Evolutionary conservation across 2,329 filamentous ascomycete species (phyloP).

Genomic region (Ophiocordyceps australis): DNA sequence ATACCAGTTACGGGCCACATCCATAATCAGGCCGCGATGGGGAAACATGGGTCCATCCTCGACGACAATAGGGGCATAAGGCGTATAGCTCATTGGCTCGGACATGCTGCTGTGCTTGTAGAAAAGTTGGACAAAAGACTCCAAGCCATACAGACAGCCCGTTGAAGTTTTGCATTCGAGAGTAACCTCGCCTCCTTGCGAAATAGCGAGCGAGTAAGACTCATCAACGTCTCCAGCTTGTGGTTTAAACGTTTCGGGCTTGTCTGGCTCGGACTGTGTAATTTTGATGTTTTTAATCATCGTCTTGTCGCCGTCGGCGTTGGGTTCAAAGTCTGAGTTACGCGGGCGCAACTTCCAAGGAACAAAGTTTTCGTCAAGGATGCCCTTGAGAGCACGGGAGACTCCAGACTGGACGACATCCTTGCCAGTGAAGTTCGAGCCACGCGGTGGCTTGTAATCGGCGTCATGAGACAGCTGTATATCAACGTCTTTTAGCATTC

Average conservation of each 20-base stretch:
- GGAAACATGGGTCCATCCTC: slow-evolving; percentile 53
- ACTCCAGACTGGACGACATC: slow-evolving; percentile 37
- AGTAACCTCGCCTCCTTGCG: slow-evolving; percentile 34
- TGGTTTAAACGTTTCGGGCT: slow-evolving; percentile 36
- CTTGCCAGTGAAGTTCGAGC: slow-evolving; percentile 24
- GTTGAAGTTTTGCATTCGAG: slow-evolving; percentile 48
- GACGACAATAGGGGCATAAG: slow-evolving; percentile 51
- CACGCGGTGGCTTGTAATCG: slow-evolving; percentile 20
- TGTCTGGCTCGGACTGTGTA: slow-evolving; percentile 32
- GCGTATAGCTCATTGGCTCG: slow-evolving; percentile 50
- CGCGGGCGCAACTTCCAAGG: slow-evolving; percentile 63
- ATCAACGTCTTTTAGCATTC: background rate
- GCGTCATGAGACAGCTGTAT: slow-evolving; percentile 24
- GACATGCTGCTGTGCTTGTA: slow-evolving; percentile 51
- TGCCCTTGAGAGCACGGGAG: slow-evolving; percentile 39
- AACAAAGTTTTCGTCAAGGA: slow-evolving; percentile 52
- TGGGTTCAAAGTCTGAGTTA: slow-evolving; percentile 46
- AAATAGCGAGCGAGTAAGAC: slow-evolving; percentile 51
- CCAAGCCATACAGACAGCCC: slow-evolving; percentile 55
- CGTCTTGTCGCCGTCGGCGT: slow-evolving; percentile 17
- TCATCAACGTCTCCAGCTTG: slow-evolving; percentile 50
- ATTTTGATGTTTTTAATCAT: slow-evolving; percentile 44
- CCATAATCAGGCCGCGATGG: slow-evolving; percentile 66
- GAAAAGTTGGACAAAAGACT: slow-evolving; percentile 66
- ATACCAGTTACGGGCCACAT: slow-evolving; percentile 59